These are phyloP conservation scores for Oldenlandia corymbosa DNA, from an alignment of 257 asterid species.

Conservation along the genomic window DNA sequence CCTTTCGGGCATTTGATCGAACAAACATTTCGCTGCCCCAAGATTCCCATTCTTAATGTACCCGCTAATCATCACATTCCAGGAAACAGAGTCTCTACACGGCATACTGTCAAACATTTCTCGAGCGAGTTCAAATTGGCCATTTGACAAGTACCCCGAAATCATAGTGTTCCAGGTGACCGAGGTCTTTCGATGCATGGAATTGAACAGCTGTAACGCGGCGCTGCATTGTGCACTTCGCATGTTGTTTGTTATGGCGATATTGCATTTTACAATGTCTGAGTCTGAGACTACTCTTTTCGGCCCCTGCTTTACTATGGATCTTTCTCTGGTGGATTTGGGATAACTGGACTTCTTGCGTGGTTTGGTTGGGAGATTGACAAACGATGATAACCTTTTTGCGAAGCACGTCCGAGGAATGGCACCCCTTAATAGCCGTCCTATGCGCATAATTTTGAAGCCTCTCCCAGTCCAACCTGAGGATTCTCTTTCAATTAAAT, in stretches of 20 bases:
- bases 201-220: constrained; percentile 61
- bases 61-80: constrained; percentile 80
- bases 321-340: neutral
- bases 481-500: no score
- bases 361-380: neutral
- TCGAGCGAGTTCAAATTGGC: constrained; percentile 44
- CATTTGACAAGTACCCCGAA: constrained; percentile 62
- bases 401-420: constrained; percentile 19
- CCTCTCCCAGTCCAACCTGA: neutral
- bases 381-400: constrained; percentile 10
- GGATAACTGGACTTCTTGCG: neutral
- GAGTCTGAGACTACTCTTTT: constrained; percentile 28
- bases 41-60: constrained; percentile 53
- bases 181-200: constrained; percentile 59
- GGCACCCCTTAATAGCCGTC: constrained; percentile 33
- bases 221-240: constrained; percentile 55
- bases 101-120: constrained; percentile 69
- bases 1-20: constrained; percentile 69
- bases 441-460: constrained; percentile 34
- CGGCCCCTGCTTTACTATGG: constrained; percentile 1
- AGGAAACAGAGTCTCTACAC: constrained; percentile 52
- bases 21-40: constrained; percentile 56
- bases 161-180: constrained; percentile 83
- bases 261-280: constrained; percentile 65
- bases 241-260: constrained; percentile 63